Conservation (phyloP, 129 eudicot species). For the Deinandra increscens region DNA sequence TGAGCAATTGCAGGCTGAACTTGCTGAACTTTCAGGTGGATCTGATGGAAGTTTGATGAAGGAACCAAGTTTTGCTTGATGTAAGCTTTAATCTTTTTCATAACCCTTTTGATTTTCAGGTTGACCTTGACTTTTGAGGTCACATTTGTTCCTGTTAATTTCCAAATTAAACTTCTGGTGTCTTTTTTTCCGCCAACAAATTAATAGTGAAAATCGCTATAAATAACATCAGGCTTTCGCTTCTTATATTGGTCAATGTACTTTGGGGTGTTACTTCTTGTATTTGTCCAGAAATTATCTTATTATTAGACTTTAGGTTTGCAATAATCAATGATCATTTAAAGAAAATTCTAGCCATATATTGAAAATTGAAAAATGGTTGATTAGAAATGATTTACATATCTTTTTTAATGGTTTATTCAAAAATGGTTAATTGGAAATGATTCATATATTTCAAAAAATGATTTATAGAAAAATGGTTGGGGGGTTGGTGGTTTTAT, state of each 20-base stretch:
- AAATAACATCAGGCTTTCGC: not conserved
- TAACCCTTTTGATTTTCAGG: not conserved
- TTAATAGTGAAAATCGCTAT: not conserved
- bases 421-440: no score
- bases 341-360: no score
- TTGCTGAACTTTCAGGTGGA: constrained; percentile 48
- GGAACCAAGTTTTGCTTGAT: constrained; percentile 23
- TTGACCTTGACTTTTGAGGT: constrained; percentile 13
- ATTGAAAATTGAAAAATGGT: no score
- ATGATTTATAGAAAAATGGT: no score
- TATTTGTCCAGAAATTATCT: not conserved
- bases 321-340: no score
- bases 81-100: constrained; percentile 26
- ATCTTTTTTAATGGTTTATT: no score
- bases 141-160: not conserved
- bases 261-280: not conserved
- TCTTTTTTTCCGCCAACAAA: not conserved
- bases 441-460: no score
- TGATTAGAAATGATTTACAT: no score
- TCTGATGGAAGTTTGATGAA: constrained; percentile 43
- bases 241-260: not conserved
- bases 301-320: not conserved
- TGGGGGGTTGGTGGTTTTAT: no score
- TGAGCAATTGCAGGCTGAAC: constrained; percentile 49
- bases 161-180: not conserved